Evolutionary conservation across 2,329 filamentous ascomycete species (phyloP).

Genomic region (Cylindrodendrum hubeiense): DNA sequence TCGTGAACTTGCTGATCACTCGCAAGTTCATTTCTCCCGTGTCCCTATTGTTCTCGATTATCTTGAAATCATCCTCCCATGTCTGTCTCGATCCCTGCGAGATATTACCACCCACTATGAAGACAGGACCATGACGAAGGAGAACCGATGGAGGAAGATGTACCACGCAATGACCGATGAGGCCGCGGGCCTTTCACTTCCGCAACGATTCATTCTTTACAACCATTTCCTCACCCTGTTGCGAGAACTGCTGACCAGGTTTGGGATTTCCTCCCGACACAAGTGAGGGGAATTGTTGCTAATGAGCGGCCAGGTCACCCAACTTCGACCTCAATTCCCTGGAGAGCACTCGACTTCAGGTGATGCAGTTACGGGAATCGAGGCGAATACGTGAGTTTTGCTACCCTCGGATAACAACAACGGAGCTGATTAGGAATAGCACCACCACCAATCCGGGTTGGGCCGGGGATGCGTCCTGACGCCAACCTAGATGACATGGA

Average conservation of each 20-base stretch:
- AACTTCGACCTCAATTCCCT: slow-evolving; percentile 69
- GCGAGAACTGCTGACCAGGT: slow-evolving; percentile 65
- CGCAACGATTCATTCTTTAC: slow-evolving; percentile 67
- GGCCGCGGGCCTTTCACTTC: slow-evolving; percentile 62
- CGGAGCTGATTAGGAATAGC: slow-evolving; percentile 41
- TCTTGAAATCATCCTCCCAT: slow-evolving; percentile 68
- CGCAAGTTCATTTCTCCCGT: slow-evolving; percentile 63
- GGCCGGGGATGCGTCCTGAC: slow-evolving; percentile 50
- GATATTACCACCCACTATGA: slow-evolving; percentile 67
- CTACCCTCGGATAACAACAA: neutral
- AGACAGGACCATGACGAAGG: slow-evolving; percentile 60
- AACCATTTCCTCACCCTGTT: slow-evolving; percentile 66
- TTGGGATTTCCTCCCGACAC: slow-evolving; percentile 26
- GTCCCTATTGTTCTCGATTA: slow-evolving; percentile 66
- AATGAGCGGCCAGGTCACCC: slow-evolving; percentile 51
- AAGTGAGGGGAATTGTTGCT: slow-evolving; percentile 17
- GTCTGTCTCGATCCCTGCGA: slow-evolving; percentile 63
- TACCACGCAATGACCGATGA: slow-evolving; percentile 67
- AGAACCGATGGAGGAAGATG: slow-evolving; percentile 70
- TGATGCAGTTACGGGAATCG: slow-evolving; percentile 65
- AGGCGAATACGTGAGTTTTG: slow-evolving; percentile 63
- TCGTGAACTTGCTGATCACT: slow-evolving; percentile 66
- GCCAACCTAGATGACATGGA: slow-evolving; percentile 45
- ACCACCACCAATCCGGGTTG: slow-evolving; percentile 51
- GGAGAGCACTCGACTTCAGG: slow-evolving; percentile 60